Percentiles rank a stretch among this genome's conserved stretches.
phyloP scores from a whole-genome alignment of 352 stramenopile genomes.

The Globisporangium okanoganense region DNA sequence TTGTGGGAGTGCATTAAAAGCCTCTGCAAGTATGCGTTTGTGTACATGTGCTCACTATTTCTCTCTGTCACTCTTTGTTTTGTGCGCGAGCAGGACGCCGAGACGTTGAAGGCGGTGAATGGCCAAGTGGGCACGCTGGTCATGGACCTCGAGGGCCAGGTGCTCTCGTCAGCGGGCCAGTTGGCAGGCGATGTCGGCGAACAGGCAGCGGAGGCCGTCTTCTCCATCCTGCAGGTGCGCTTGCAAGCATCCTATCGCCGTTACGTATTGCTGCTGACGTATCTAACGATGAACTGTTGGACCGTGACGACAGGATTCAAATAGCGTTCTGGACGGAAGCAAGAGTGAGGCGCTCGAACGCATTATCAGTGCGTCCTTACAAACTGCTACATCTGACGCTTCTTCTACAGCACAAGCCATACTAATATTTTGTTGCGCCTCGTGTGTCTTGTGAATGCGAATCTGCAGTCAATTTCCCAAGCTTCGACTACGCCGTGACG shows the following conservation, averaged over 20 bases:
- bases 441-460: not conserved
- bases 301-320: conserved; percentile 34
- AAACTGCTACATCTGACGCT: not conserved
- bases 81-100: conserved; percentile 38
- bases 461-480: conserved; percentile 55
- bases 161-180: conserved; percentile 63
- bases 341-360: conserved; percentile 63
- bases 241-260: not conserved
- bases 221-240: conserved; percentile 55
- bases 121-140: conserved; percentile 64
- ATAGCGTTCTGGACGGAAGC: conserved; percentile 41
- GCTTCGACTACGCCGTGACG: conserved; percentile 66
- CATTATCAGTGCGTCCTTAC: conserved; percentile 42
- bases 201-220: conserved; percentile 50
- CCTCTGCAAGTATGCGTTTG: not conserved
- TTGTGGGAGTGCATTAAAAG: not conserved
- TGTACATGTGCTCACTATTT: too few relatives aligned
- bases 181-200: conserved; percentile 46
- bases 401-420: not conserved
- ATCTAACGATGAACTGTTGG: not conserved
- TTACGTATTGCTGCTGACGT: not conserved
- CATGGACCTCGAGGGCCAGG: conserved; percentile 47
- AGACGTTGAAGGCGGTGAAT: conserved; percentile 36
- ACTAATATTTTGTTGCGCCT: not conserved
- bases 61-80: not conserved